Conservation (phyloP, 768 basidiomycete species). For the Serendipita sp. region DNA sequence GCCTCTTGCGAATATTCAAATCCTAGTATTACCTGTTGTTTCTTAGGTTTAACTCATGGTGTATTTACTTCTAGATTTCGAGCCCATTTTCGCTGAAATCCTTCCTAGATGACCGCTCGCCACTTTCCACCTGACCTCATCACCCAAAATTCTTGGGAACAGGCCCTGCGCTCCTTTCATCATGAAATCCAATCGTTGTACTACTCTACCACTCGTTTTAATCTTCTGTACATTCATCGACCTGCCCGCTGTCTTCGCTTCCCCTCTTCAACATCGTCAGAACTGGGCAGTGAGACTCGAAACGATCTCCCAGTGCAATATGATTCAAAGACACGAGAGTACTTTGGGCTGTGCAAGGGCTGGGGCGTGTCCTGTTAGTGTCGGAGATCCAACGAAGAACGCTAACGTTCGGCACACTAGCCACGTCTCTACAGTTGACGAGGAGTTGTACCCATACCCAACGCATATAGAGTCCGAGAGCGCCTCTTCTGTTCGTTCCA, state of each 20-base stretch:
- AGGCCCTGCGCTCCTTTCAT: not conserved
- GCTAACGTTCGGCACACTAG: too few relatives aligned
- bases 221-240: not conserved
- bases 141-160: not conserved
- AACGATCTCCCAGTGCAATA: not conserved
- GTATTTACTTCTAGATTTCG: not conserved
- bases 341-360: too few relatives aligned
- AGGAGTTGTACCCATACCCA: too few relatives aligned
- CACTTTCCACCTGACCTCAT: not conserved
- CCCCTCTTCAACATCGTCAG: not conserved
- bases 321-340: not conserved
- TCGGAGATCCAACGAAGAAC: too few relatives aligned
- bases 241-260: not conserved
- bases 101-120: too few relatives aligned
- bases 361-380: too few relatives aligned
- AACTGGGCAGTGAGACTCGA: not conserved
- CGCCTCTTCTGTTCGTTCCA: too few relatives aligned
- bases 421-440: too few relatives aligned
- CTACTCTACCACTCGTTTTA: not conserved
- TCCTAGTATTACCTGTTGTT: slow-evolving; percentile 16
- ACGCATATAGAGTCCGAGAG: too few relatives aligned
- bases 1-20: slow-evolving; percentile 63
- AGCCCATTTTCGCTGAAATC: not conserved
- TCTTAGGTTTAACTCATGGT: not conserved
- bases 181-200: not conserved